Conservation (phyloP, 2,329 filamentous ascomycete genomes). For the Tympanopsis confertula region DNA sequence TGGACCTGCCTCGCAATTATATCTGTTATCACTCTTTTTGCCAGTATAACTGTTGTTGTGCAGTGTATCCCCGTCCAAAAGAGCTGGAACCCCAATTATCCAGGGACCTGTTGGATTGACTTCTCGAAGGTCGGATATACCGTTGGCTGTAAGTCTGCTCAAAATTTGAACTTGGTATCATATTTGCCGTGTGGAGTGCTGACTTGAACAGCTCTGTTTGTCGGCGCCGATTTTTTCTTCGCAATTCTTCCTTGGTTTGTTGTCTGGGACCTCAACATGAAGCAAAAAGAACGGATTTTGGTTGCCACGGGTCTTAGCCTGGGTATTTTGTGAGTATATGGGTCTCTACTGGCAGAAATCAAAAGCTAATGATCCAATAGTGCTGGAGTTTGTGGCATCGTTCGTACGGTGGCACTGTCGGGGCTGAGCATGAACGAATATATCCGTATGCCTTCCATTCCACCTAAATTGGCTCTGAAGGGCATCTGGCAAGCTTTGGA, state of each 20-base stretch:
- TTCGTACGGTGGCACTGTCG: conserved; percentile 14
- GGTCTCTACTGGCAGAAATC: conserved; percentile 3
- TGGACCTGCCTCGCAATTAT: conserved; percentile 3
- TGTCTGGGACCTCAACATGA: conserved; percentile 30
- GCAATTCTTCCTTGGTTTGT: conserved; percentile 29
- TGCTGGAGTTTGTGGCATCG: conserved; percentile 14
- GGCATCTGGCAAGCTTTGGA: no score
- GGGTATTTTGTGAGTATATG: conserved; percentile 22
- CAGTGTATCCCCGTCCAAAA: conserved; percentile 6
- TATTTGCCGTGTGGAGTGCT: neutral
- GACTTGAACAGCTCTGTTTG: conserved; percentile 4
- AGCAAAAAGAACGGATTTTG: conserved; percentile 29
- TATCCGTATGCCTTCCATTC: conserved; percentile 15
- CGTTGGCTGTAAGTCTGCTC: conserved; percentile 2
- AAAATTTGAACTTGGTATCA: no score
- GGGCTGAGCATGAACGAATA: conserved; percentile 13
- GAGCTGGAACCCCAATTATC: conserved; percentile 3
- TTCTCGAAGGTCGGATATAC: conserved; percentile 4
- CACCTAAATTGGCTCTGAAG: no score
- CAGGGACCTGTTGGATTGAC: conserved; percentile 5
- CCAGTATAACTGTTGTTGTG: conserved; percentile 2
- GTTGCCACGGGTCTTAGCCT: conserved; percentile 27
- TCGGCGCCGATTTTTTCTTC: conserved; percentile 24
- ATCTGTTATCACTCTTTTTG: conserved; percentile 5
- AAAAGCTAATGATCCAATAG: conserved; percentile 9